A percentile compares a stretch with the other conserved stretches of the same genome.
phyloP scores from a whole-genome alignment of 2,329 filamentous ascomycete genomes.

The Didymella lethalis region DNA sequence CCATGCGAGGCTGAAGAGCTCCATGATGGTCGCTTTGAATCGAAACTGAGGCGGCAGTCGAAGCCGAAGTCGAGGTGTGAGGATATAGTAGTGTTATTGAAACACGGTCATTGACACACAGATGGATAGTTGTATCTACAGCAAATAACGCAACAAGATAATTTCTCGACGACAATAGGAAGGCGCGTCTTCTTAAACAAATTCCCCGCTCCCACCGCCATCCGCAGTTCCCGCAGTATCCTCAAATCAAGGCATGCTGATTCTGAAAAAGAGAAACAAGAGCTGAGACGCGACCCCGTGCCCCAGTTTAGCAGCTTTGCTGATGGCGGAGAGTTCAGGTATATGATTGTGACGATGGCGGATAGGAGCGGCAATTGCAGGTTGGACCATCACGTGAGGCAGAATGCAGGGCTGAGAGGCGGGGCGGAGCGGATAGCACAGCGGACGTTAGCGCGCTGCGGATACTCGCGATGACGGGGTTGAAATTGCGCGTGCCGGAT shows the following conservation, averaged over 20 bases:
- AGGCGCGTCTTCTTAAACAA: background rate
- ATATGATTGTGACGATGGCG: background rate
- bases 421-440: conserved; percentile 12
- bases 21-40: conserved; percentile 26
- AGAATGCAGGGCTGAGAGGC: background rate
- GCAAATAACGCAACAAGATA: background rate
- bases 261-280: background rate
- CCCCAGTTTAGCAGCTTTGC: background rate
- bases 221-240: conserved; percentile 41
- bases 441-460: conserved; percentile 4
- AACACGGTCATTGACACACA: background rate
- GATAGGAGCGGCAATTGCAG: background rate
- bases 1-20: conserved; percentile 25
- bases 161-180: background rate
- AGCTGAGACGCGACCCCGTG: background rate
- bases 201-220: conserved; percentile 31
- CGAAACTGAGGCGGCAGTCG: background rate
- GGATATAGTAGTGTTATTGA: background rate
- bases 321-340: background rate
- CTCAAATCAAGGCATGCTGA: background rate
- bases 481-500: background rate
- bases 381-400: background rate
- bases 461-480: conserved; percentile 6
- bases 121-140: background rate
- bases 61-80: background rate